Evolutionary conservation across 2,329 filamentous ascomycete species (phyloP).

Genomic region (Aspergillus sp.): DNA sequence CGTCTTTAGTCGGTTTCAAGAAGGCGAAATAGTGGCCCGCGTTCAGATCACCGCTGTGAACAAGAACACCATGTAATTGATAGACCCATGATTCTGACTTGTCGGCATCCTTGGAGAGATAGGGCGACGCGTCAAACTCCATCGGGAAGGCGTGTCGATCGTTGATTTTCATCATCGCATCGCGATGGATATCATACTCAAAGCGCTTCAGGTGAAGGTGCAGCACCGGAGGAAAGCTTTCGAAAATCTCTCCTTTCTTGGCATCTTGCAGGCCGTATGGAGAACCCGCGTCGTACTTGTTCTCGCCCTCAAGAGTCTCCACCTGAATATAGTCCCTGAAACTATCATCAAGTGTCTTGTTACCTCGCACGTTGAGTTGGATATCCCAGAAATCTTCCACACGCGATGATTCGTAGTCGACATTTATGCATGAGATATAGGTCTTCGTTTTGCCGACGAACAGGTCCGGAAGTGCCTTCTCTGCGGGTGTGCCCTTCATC

Average conservation of each 20-base stretch:
- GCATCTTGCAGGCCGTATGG: conserved; percentile 93
- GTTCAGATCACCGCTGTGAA: conserved; percentile 95
- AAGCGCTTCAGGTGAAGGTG: conserved; percentile 97
- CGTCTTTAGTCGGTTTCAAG: conserved; percentile 88
- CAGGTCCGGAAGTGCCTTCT: conserved; percentile 85
- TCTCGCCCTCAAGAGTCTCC: conserved; percentile 95
- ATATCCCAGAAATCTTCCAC: conserved; percentile 99
- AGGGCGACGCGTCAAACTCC: conserved; percentile 71
- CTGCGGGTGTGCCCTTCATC: conserved; percentile 94
- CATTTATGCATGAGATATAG: conserved; percentile 98
- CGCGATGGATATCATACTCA: conserved; percentile 93
- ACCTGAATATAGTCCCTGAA: conserved; percentile 97
- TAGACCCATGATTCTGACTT: conserved; percentile 89
- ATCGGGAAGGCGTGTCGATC: conserved; percentile 55
- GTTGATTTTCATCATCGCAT: conserved; percentile 96
- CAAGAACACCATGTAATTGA: conserved; percentile 90
- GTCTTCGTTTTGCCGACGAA: conserved; percentile 99
- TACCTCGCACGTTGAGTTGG: conserved; percentile 93
- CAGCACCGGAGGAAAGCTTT: conserved; percentile 89
- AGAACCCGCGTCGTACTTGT: conserved; percentile 93
- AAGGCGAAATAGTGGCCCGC: conserved; percentile 99
- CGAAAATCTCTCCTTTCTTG: conserved; percentile 97
- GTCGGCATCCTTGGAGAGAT: conserved; percentile 83
- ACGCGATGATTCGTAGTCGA: conserved; percentile 93
- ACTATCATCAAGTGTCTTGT: conserved; percentile 89